phyloP scores from a whole-genome alignment of 106 monocot genomes.

The Phalaenopsis equestris region DNA sequence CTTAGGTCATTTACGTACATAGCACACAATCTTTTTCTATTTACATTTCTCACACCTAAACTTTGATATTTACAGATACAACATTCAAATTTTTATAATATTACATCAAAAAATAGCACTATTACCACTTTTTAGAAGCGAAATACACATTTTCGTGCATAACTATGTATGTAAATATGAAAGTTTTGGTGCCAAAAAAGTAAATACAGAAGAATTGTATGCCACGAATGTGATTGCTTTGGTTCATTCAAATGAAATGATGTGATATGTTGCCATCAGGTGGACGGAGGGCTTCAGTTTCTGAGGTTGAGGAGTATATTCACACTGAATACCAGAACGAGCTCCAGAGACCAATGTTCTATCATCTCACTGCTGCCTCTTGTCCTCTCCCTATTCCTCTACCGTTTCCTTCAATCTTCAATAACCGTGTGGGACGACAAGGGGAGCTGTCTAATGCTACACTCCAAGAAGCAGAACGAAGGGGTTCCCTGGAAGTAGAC shows the following conservation, averaged over 20 bases:
- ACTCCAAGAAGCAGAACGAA: slow-evolving; percentile 8
- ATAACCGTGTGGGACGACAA: slow-evolving; percentile 31
- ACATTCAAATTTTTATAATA: too few relatives aligned
- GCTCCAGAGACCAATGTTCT: slow-evolving; percentile 27
- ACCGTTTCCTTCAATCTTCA: slow-evolving; percentile 84
- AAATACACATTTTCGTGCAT: too few relatives aligned
- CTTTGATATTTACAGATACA: too few relatives aligned
- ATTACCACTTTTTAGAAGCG: too few relatives aligned
- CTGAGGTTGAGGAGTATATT: slow-evolving; percentile 47
- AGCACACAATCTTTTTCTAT: too few relatives aligned
- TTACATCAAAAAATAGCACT: too few relatives aligned
- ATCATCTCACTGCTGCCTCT: slow-evolving; percentile 43
- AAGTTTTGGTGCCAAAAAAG: too few relatives aligned
- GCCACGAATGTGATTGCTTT: background rate
- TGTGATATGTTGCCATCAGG: slow-evolving; percentile 6
- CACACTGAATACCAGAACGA: slow-evolving; percentile 19
- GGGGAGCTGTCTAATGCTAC: slow-evolving; percentile 36
- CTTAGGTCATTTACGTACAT: too few relatives aligned
- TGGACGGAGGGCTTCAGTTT: slow-evolving; percentile 36
- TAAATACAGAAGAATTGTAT: too few relatives aligned
- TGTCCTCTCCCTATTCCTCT: slow-evolving; percentile 87
- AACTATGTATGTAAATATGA: too few relatives aligned
- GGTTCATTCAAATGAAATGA: background rate
- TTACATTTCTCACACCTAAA: too few relatives aligned
- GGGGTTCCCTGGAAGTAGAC: slow-evolving; percentile 60